Percentiles rank a stretch among this genome's conserved stretches.
Conservation (phyloP, 176 grass and related monocot genomes). For the Oryza brachyantha region DNA sequence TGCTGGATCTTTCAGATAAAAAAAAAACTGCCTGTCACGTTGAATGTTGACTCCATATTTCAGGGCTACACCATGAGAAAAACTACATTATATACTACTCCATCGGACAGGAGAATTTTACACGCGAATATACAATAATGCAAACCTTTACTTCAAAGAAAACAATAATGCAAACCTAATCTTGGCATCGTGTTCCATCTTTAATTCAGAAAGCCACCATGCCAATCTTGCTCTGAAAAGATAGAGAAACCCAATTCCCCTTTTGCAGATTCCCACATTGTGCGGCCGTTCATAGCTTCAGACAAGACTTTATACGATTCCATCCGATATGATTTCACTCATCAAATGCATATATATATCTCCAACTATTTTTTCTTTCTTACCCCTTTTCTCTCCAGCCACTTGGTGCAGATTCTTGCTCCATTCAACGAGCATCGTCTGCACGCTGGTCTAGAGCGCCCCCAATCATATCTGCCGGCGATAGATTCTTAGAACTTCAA, state of each 20-base stretch:
- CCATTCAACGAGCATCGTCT: slow-evolving; percentile 18
- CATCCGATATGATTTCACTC: neutral
- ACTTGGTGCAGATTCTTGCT: slow-evolving; percentile 41
- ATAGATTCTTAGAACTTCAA: slow-evolving; percentile 26
- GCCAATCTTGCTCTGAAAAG: neutral
- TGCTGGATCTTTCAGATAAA: too few relatives aligned
- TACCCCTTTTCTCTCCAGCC: slow-evolving; percentile 7
- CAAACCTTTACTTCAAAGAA: too few relatives aligned
- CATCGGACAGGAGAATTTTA: neutral
- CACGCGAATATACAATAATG: slow-evolving; percentile 1
- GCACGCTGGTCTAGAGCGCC: neutral
- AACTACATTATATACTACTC: neutral
- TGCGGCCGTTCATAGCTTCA: neutral
- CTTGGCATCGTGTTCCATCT: slow-evolving; percentile 36
- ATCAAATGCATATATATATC: slow-evolving; percentile 4
- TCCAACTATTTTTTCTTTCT: neutral
- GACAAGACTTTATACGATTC: slow-evolving; percentile 28
- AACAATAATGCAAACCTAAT: neutral
- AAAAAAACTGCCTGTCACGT: too few relatives aligned
- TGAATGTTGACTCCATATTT: neutral
- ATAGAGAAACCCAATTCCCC: neutral
- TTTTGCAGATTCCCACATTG: slow-evolving; percentile 37
- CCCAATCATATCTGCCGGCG: neutral
- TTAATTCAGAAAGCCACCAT: neutral
- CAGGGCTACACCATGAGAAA: neutral